Evolutionary conservation across 2,329 filamentous ascomycete genomes (phyloP).

Genomic region (Metarhizium brunneum): DNA sequence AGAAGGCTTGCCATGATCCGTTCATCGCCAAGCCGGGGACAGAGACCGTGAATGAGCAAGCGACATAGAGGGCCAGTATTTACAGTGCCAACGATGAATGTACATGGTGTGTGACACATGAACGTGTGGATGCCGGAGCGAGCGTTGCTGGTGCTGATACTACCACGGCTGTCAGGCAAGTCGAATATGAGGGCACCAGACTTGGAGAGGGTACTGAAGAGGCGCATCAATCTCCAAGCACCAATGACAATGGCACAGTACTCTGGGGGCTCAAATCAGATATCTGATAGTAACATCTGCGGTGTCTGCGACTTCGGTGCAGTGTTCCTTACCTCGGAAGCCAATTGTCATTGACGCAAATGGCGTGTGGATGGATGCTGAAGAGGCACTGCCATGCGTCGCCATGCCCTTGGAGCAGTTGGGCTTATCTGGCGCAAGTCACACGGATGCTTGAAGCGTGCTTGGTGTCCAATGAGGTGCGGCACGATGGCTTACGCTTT

Average conservation of each 20-base stretch:
- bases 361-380: not conserved
- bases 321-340: not conserved
- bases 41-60: too few species aligned
- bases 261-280: not conserved
- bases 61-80: too few species aligned
- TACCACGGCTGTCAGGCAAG: not conserved
- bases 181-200: not conserved
- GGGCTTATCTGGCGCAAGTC: slow-evolving; percentile 6
- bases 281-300: not conserved
- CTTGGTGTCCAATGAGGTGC: not conserved
- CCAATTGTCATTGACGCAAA: not conserved
- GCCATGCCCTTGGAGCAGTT: not conserved
- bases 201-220: not conserved
- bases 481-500: not conserved
- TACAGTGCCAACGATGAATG: too few species aligned
- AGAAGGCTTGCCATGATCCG: not conserved
- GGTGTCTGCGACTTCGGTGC: not conserved
- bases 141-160: not conserved
- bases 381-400: not conserved
- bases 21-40: too few species aligned
- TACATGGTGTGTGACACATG: not conserved
- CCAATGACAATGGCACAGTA: not conserved
- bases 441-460: not conserved
- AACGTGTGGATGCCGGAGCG: not conserved
- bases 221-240: not conserved